phyloP scores from a whole-genome alignment of 2,329 filamentous ascomycete genomes.

The Aspergillus phoenicis region DNA sequence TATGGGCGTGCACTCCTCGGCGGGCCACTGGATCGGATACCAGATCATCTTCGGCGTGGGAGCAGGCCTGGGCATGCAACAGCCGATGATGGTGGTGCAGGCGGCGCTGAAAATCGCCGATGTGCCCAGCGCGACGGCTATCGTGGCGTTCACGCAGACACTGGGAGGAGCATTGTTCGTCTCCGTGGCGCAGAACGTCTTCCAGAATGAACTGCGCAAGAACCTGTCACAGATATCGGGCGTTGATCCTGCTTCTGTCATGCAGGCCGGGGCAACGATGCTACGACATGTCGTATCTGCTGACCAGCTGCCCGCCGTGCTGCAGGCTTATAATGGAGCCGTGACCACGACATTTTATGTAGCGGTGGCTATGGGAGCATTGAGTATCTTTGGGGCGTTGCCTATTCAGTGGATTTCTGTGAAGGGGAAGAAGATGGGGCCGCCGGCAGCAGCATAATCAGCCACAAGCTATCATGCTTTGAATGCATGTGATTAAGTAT shows the following conservation, averaged over 20 bases:
- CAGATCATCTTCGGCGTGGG: slow-evolving; percentile 42
- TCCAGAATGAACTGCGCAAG: slow-evolving; percentile 38
- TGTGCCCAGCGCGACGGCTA: slow-evolving; percentile 38
- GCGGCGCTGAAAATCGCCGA: slow-evolving; percentile 35
- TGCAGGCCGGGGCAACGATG: slow-evolving; percentile 42
- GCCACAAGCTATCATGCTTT: background rate
- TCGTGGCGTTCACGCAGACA: slow-evolving; percentile 42
- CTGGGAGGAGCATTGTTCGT: slow-evolving; percentile 43
- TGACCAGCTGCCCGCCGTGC: slow-evolving; percentile 31
- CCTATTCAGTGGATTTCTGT: slow-evolving; percentile 47
- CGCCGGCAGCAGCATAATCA: background rate
- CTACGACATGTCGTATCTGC: slow-evolving; percentile 34
- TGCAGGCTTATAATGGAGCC: slow-evolving; percentile 41
- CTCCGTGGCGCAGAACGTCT: slow-evolving; percentile 37
- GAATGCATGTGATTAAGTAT: too few relatives aligned
- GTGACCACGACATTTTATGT: slow-evolving; percentile 44
- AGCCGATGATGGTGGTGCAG: slow-evolving; percentile 40
- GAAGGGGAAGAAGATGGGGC: slow-evolving; percentile 46
- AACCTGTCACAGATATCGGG: slow-evolving; percentile 32
- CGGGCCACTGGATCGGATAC: slow-evolving; percentile 44
- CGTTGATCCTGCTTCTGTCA: slow-evolving; percentile 30
- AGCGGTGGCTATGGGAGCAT: slow-evolving; percentile 40
- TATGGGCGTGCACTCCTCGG: slow-evolving; percentile 32
- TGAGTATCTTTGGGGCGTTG: slow-evolving; percentile 37
- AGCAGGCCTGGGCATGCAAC: slow-evolving; percentile 40